Evolutionary conservation across 192 early-diverging fungal species (phyloP).

Genomic region (Podila minutissima): DNA sequence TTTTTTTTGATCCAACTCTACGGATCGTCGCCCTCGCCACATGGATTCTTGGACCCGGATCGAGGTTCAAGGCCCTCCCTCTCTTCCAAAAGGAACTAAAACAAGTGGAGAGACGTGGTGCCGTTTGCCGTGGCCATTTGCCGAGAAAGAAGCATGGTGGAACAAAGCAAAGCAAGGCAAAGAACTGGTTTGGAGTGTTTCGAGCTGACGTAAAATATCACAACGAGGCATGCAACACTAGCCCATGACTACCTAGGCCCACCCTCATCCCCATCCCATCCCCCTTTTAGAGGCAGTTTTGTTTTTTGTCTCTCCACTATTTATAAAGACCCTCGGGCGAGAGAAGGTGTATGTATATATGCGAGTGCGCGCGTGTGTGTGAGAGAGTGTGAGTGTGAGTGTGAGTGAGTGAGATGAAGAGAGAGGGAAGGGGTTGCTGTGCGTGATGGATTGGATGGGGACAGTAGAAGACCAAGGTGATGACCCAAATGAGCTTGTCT

Average conservation of each 20-base stretch:
- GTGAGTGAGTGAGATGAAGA: neutral
- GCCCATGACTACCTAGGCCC: neutral
- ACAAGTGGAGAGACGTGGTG: neutral
- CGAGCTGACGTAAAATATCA: constrained; percentile 4
- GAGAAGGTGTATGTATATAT: neutral
- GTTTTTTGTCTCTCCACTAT: neutral
- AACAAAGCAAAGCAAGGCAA: neutral
- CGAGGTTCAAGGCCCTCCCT: neutral
- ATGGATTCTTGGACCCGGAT: neutral
- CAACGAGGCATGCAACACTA: neutral
- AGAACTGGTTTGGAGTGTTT: neutral
- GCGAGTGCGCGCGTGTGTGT: neutral
- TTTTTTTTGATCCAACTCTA: too few species aligned
- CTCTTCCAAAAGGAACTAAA: neutral
- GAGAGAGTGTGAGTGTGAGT: neutral
- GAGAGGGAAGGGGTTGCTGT: neutral
- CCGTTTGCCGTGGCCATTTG: too few species aligned
- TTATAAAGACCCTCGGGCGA: neutral
- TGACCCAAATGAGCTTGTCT: too few species aligned
- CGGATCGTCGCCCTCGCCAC: too few species aligned
- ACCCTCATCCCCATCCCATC: neutral
- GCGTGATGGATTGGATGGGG: too few species aligned
- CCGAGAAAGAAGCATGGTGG: neutral
- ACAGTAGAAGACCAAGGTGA: too few species aligned
- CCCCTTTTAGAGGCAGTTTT: neutral